phyloP scores from a whole-genome alignment of 768 basidiomycete genomes.

The Panaeolus papilionaceus region DNA sequence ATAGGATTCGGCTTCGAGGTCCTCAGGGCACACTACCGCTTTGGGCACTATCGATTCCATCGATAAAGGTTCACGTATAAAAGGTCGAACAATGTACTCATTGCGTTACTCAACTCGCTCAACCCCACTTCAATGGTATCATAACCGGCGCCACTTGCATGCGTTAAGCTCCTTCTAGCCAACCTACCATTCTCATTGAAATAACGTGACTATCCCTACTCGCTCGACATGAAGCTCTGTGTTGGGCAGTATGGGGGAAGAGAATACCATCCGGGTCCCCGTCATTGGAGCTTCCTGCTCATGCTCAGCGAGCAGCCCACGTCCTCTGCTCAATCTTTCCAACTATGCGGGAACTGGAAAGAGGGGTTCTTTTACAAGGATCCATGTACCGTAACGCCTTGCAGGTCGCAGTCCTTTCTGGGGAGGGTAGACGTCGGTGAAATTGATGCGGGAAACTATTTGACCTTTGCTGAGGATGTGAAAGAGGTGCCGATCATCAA shows the following conservation, averaged over 20 bases:
- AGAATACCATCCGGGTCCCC: conserved; percentile 11
- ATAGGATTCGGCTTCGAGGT: neutral
- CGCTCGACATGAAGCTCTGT: conserved; percentile 5
- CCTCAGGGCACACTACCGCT: conserved; percentile 4
- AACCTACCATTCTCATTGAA: neutral
- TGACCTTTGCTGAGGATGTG: neutral
- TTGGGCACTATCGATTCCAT: conserved; percentile 11
- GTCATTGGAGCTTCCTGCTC: conserved; percentile 10
- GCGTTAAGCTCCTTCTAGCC: neutral
- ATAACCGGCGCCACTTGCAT: neutral
- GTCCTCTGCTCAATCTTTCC: conserved; percentile 1
- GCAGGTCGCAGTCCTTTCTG: conserved; percentile 2
- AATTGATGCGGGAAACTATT: neutral
- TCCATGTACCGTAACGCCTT: conserved; percentile 6
- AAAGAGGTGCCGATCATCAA: conserved; percentile 13
- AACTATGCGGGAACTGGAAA: conserved; percentile 7
- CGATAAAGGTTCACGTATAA: conserved; percentile 10
- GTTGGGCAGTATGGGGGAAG: conserved; percentile 10
- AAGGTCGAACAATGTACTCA: neutral
- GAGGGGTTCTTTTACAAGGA: conserved; percentile 11
- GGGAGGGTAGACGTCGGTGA: conserved; percentile 14
- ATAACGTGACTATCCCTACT: neutral
- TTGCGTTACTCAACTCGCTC: neutral
- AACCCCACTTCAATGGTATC: conserved; percentile 1
- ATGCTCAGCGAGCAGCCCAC: conserved; percentile 11